Evolutionary conservation across 768 basidiomycete genomes (phyloP).

Genomic region (Kwoniella bestiolae): DNA sequence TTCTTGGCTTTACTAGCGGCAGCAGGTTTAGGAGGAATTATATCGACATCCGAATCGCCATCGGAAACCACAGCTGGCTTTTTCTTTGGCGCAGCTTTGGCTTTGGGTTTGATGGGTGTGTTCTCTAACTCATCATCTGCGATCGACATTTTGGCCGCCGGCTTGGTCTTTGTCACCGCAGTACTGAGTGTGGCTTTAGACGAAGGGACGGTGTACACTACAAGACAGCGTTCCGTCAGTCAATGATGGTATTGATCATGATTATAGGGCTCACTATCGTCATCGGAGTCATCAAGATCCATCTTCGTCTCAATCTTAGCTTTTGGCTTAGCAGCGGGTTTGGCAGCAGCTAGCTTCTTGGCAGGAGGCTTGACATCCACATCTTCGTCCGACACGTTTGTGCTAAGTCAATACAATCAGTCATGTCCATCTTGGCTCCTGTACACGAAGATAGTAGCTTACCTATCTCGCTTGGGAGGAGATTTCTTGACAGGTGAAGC

Average conservation of each 20-base stretch:
- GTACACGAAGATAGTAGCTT: conserved; percentile 5
- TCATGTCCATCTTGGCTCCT: background rate
- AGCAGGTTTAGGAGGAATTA: conserved; percentile 10
- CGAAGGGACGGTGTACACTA: conserved; percentile 38
- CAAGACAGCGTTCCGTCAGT: background rate
- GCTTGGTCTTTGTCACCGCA: conserved; percentile 27
- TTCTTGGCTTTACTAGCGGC: conserved; percentile 29
- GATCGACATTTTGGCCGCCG: conserved; percentile 17
- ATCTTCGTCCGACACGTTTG: conserved; percentile 37
- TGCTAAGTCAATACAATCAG: conserved; percentile 3
- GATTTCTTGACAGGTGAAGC: conserved; percentile 35
- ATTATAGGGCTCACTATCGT: conserved; percentile 33
- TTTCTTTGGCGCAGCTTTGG: conserved; percentile 38
- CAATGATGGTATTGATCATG: too few species aligned
- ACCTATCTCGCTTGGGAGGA: conserved; percentile 37
- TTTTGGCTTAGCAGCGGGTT: conserved; percentile 43
- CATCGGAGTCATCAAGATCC: conserved; percentile 43
- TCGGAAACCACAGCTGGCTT: conserved; percentile 16
- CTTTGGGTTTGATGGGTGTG: conserved; percentile 40
- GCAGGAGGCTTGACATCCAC: conserved; percentile 55
- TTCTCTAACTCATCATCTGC: conserved; percentile 18
- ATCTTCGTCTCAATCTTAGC: conserved; percentile 33
- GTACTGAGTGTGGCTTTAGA: conserved; percentile 17
- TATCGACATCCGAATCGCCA: conserved; percentile 17
- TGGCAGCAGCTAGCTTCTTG: conserved; percentile 52